Conservation (phyloP, 2,329 filamentous ascomycete species). For the Fusarium equiseti region DNA sequence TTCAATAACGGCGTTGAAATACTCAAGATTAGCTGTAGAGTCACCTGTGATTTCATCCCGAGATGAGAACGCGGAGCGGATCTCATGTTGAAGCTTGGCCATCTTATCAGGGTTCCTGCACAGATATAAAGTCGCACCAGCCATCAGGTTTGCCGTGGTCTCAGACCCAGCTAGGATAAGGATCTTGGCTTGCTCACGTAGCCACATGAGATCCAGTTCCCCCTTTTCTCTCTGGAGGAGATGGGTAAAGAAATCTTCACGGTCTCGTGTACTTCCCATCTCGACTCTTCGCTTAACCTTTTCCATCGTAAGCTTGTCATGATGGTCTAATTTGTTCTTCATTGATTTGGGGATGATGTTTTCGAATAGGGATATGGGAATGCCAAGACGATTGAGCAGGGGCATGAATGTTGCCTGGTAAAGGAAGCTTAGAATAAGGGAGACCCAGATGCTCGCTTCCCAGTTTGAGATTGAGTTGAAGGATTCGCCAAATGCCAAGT, state of each 20-base stretch:
- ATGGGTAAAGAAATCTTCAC: conserved; percentile 29
- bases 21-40: conserved; percentile 10
- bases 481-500: conserved; percentile 30
- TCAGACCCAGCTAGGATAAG: conserved; percentile 29
- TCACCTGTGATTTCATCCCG: conserved; percentile 18
- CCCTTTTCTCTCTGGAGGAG: conserved; percentile 5
- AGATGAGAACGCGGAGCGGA: conserved; percentile 6
- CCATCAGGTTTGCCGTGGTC: conserved; percentile 15
- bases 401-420: neutral
- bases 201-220: neutral
- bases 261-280: neutral
- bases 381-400: conserved; percentile 6
- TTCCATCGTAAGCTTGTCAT: conserved; percentile 10
- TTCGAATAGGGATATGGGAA: neutral
- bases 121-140: neutral
- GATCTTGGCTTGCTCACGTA: conserved; percentile 32
- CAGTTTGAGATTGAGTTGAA: conserved; percentile 21
- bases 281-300: conserved; percentile 11
- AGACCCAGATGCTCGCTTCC: conserved; percentile 17
- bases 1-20: conserved; percentile 23
- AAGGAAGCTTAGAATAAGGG: neutral
- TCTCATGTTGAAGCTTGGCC: conserved; percentile 10
- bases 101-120: conserved; percentile 10
- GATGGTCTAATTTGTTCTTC: neutral
- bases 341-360: conserved; percentile 9